phyloP scores from a whole-genome alignment of 2,329 filamentous ascomycete species.

The Ophiostoma perfectum region DNA sequence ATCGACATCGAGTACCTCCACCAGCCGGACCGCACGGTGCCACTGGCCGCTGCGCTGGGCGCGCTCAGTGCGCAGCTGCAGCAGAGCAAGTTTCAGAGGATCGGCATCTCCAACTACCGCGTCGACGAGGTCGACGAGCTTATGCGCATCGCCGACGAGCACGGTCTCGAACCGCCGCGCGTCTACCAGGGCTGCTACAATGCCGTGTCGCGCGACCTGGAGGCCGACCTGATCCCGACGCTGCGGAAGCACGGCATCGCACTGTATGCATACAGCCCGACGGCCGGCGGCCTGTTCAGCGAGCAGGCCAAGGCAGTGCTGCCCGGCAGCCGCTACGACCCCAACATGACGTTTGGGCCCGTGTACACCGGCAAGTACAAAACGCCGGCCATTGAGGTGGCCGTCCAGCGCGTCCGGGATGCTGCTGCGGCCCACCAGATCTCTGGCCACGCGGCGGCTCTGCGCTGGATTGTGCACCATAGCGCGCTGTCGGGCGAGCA shows the following conservation, averaged over 20 bases:
- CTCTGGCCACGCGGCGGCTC: conserved; percentile 37
- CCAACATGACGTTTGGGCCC: conserved; percentile 27
- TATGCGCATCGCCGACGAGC: conserved; percentile 26
- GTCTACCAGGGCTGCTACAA: conserved; percentile 41
- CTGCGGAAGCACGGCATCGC: conserved; percentile 35
- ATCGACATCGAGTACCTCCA: neutral
- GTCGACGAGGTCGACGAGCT: neutral
- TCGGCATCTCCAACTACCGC: neutral
- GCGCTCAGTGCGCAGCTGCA: neutral
- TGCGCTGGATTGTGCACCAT: conserved; percentile 40
- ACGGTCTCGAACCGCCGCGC: conserved; percentile 27
- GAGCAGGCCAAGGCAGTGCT: conserved; percentile 18
- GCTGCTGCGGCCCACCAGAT: conserved; percentile 35
- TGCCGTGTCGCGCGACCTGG: conserved; percentile 35
- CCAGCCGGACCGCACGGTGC: neutral
- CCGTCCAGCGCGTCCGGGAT: conserved; percentile 29
- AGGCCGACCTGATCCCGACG: conserved; percentile 35
- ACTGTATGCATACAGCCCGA: conserved; percentile 35
- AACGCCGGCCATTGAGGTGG: conserved; percentile 30
- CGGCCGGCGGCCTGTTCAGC: conserved; percentile 23
- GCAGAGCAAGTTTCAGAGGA: neutral
- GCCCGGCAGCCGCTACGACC: neutral
- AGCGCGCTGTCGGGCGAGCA: conserved; percentile 32
- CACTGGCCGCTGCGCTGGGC: neutral
- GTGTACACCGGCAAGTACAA: conserved; percentile 31